phyloP scores from a whole-genome alignment of 1,284 basidiomycete species.

The Puccinia brachypodii region DNA sequence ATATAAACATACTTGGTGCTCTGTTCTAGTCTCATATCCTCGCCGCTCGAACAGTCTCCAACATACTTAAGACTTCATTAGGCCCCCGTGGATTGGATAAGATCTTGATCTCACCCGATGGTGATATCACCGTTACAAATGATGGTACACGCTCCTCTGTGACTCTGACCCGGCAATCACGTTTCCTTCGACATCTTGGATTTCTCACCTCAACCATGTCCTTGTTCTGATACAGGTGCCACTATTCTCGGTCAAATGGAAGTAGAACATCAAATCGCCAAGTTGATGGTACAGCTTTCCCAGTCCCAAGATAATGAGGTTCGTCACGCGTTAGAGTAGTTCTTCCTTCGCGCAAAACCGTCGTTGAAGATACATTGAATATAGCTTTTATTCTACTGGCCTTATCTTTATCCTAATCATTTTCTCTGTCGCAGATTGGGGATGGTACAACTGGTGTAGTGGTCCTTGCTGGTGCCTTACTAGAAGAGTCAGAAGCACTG shows the following conservation, averaged over 20 bases:
- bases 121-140: conserved; percentile 98
- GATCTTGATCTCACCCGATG: conserved; percentile 96
- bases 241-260: conserved; percentile 60
- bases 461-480: conserved; percentile 93
- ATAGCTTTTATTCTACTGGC: neutral
- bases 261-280: conserved; percentile 98
- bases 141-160: conserved; percentile 65
- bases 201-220: conserved; percentile 62
- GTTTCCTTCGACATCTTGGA: conserved; percentile 59
- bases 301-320: conserved; percentile 95
- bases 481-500: conserved; percentile 80
- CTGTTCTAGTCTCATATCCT: conserved; percentile 79
- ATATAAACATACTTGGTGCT: conserved; percentile 40
- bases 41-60: conserved; percentile 85
- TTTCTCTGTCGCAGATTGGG: conserved; percentile 66
- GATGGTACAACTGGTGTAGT: conserved; percentile 99
- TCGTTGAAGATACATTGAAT: neutral
- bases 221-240: conserved; percentile 26
- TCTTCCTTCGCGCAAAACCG: neutral
- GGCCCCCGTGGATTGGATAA: conserved; percentile 97
- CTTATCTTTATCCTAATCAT: neutral
- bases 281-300: conserved; percentile 91
- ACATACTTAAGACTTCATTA: conserved; percentile 91
- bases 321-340: neutral
- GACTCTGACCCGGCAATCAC: neutral